Conservation (phyloP, 2,329 filamentous ascomycete species). For the Ascochyta clinopodiicola region DNA sequence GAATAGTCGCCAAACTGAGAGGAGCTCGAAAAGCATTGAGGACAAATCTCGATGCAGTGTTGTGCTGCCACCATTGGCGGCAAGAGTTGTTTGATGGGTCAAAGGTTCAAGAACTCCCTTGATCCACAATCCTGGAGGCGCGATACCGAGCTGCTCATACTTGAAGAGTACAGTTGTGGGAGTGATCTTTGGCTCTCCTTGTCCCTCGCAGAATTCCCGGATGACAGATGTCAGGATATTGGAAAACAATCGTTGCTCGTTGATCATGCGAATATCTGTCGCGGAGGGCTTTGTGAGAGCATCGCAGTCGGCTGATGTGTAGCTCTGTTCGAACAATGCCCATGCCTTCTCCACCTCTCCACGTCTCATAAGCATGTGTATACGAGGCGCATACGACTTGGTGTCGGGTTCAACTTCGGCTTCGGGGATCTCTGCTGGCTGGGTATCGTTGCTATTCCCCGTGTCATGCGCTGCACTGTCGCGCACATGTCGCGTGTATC, state of each 20-base stretch:
- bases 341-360: conserved; percentile 33
- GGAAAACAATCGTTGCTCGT: conserved; percentile 30
- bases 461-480: neutral
- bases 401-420: neutral
- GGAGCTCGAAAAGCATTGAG: conserved; percentile 34
- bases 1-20: conserved; percentile 44
- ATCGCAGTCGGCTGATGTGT: conserved; percentile 36
- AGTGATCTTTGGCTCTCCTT: conserved; percentile 11
- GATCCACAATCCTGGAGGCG: conserved; percentile 30
- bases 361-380: conserved; percentile 11
- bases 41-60: conserved; percentile 22
- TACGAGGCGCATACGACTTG: conserved; percentile 4
- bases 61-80: conserved; percentile 14
- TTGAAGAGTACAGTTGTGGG: conserved; percentile 38
- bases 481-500: conserved; percentile 28
- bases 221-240: conserved; percentile 25
- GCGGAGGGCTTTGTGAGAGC: conserved; percentile 32
- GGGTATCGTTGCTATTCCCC: neutral
- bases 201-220: conserved; percentile 25
- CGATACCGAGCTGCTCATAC: conserved; percentile 40
- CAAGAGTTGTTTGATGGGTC: conserved; percentile 32
- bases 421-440: neutral
- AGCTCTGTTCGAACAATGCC: conserved; percentile 36
- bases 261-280: conserved; percentile 28
- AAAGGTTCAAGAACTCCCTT: conserved; percentile 26